phyloP scores from a whole-genome alignment of 2,329 filamentous ascomycete species.

The Cephalotrichum gorgonifer region DNA sequence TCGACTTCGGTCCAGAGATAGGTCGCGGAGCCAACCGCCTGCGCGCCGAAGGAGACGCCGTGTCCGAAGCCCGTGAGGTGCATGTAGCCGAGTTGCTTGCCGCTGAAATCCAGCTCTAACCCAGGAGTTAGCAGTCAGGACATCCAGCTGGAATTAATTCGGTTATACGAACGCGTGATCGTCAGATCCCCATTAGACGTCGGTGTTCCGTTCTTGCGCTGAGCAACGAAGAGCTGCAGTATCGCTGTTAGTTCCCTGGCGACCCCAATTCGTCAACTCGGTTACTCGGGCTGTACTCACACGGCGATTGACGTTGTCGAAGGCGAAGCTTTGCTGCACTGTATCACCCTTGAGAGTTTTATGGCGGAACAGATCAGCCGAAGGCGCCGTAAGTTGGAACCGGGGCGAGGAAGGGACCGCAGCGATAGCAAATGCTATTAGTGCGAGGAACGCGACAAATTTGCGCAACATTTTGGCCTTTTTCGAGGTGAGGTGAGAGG shows the following conservation, averaged over 20 bases:
- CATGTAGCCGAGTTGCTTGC: slow-evolving; percentile 7
- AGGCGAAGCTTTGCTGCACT: slow-evolving; percentile 8
- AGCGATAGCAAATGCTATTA: background rate
- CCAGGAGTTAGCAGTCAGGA: too few species aligned
- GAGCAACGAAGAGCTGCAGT: slow-evolving; percentile 7
- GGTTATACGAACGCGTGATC: too few species aligned
- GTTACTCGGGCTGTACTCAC: too few species aligned
- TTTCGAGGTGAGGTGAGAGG: too few species aligned
- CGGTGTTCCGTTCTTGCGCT: slow-evolving; percentile 4
- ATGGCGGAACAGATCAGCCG: slow-evolving; percentile 7
- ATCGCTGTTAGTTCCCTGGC: too few species aligned
- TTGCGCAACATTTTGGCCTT: background rate
- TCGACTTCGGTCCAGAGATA: slow-evolving; percentile 8
- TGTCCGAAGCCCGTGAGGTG: slow-evolving; percentile 7
- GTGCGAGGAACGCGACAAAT: background rate
- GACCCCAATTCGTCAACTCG: too few species aligned
- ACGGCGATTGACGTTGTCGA: slow-evolving; percentile 6
- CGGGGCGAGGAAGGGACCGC: background rate
- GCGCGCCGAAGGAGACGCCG: slow-evolving; percentile 7
- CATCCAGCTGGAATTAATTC: too few species aligned
- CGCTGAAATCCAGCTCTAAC: slow-evolving; percentile 7
- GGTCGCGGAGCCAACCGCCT: slow-evolving; percentile 4
- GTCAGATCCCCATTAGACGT: slow-evolving; percentile 1
- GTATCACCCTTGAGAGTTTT: slow-evolving; percentile 7
- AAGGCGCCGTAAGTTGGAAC: slow-evolving; percentile 6